Evolutionary conservation across 1,284 basidiomycete genomes (phyloP), one percentile per base, ranked within the genome.

Genomic region (Ustilago vetiveriae): DNA sequence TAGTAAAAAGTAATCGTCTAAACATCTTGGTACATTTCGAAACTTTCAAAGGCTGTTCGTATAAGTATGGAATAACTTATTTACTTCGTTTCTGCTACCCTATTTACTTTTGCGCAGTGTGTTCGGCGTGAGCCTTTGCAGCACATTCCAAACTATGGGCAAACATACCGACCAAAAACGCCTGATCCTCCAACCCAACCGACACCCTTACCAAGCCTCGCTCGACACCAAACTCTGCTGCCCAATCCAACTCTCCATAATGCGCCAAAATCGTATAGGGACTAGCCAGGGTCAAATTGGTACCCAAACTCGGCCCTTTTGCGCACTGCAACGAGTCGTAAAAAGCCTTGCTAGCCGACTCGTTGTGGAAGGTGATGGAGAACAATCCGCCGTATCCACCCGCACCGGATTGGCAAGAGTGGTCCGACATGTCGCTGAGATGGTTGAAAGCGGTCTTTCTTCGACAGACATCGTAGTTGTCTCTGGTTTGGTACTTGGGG

Each of bases 181-280:
- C 85, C n/a, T 82, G 83, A 17, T 92, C 88, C 83, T 99, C 96
- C 84, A 94, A 85, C 1, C 96, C 96, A 16, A 98, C 89, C 70
- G 90, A 93, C 35, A 98, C 87, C 58, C 96, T 86, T 6, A 99
- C 91, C 39, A 99, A 84, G 4, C 88, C 89, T 45, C 85, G 83
- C 81, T 95, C 92, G 6, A 98, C 92, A 16, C 92, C 95, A 82
- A 88, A 94, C 62, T 85, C 82, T 26, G 87, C 88, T 6, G 94
- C 95, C 96, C 96, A 99, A 29, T 91, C 91, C 54, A 97, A 84
- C 83, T 99, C 96, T 3, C 84, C 81, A 75, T 90, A 98, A 82
- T 98, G 96, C 22, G 92, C 96, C 21, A 99, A 85, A 63, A 98
- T 89, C 3, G 92, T 90, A 82, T 94, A 98, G 21, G 95, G 95